Percentiles rank a stretch among this genome's conserved stretches.
Evolutionary conservation across 1,139 yeast species (phyloP).

Genomic region (Yamadazyma membranifaciens): DNA sequence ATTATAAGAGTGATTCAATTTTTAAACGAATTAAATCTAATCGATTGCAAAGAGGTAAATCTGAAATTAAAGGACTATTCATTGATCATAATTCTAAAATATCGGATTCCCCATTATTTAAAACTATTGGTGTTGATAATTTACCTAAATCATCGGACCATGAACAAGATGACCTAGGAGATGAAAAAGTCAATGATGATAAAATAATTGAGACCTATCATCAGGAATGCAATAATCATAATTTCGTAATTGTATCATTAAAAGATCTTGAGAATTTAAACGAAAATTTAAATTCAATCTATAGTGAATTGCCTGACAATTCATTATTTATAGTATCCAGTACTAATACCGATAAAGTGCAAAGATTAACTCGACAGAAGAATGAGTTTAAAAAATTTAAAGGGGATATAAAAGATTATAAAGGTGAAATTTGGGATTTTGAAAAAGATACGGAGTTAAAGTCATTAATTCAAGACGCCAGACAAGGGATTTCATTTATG

Average conservation of each 20-base stretch:
- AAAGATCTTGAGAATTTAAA: constrained; percentile 32
- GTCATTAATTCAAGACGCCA: constrained; percentile 45
- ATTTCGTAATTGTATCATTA: constrained; percentile 32
- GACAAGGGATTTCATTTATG: constrained; percentile 57
- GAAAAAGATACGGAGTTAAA: constrained; percentile 42
- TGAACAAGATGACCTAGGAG: background rate
- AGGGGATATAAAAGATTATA: constrained; percentile 32
- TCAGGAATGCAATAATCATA: constrained; percentile 24
- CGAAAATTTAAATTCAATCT: constrained; percentile 46
- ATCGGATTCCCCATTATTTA: constrained; percentile 5
- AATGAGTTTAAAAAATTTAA: constrained; percentile 4
- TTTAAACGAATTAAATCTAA: constrained; percentile 24
- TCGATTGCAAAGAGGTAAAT: constrained; percentile 9
- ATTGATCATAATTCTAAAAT: constrained; percentile 31
- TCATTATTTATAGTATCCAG: constrained; percentile 62
- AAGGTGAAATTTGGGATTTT: constrained; percentile 52
- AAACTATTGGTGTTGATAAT: constrained; percentile 39
- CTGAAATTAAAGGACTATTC: constrained; percentile 20
- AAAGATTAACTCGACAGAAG: constrained; percentile 13
- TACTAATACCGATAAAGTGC: constrained; percentile 54
- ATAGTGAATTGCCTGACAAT: constrained; percentile 53
- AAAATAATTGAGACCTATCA: constrained; percentile 9
- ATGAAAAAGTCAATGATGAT: constrained; percentile 30
- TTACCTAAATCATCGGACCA: background rate
- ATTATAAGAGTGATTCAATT: constrained; percentile 34